Evolutionary conservation across 495 filamentous ascomycete genomes (phyloP).

Genomic region (Penicillium lividum): DNA sequence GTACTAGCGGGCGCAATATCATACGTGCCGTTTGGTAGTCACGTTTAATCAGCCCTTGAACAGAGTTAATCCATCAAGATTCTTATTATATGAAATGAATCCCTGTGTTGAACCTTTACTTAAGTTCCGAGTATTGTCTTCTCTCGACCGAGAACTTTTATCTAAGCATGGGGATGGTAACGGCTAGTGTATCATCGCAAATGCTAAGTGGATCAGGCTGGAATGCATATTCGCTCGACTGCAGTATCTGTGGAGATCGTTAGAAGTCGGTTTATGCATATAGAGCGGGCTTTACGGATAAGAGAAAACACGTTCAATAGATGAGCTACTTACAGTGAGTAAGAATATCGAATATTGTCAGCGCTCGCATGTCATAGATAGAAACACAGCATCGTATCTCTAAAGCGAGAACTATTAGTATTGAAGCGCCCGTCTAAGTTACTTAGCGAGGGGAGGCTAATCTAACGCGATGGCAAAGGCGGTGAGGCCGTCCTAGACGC

Average conservation of each 20-base stretch:
- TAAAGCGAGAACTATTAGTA: background rate
- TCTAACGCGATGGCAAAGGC: conserved; percentile 6
- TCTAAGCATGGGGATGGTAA: background rate
- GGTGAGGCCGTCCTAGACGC: conserved; percentile 5
- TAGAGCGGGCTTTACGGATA: no score
- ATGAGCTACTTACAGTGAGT: background rate
- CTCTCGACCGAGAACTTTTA: background rate
- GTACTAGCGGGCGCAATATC: background rate
- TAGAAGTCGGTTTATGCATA: background rate
- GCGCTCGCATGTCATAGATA: background rate
- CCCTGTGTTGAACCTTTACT: conserved; percentile 1
- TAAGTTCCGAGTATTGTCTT: conserved; percentile 1
- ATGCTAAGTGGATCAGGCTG: background rate
- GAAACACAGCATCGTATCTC: background rate
- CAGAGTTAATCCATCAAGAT: background rate
- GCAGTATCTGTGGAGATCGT: background rate
- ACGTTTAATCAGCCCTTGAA: background rate
- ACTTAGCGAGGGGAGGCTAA: no score
- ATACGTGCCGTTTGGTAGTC: background rate
- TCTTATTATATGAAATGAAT: background rate
- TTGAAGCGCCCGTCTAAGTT: no score
- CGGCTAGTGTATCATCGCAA: background rate
- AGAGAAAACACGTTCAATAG: no score
- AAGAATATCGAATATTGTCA: background rate
- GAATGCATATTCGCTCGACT: conserved; percentile 4